Conservation (phyloP, 805 yeast species). For the Suhomyces vadensis region DNA sequence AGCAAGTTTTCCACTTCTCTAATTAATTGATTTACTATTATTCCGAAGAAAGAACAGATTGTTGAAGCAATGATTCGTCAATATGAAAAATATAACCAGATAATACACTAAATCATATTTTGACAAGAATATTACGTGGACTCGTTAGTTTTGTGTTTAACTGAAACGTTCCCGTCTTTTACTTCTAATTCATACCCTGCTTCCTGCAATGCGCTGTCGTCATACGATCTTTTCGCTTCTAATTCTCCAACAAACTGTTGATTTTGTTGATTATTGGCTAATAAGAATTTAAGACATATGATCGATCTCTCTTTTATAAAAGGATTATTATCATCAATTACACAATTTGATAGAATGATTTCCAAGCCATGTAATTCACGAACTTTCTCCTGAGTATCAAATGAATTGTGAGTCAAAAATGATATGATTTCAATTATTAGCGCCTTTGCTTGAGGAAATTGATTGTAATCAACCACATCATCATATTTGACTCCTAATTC, state of each 20-base stretch:
- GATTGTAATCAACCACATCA: slow-evolving; percentile 20
- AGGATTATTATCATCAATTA: slow-evolving; percentile 86
- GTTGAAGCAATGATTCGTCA: too few species aligned
- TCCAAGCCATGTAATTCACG: slow-evolving; percentile 69
- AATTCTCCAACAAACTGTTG: slow-evolving; percentile 74
- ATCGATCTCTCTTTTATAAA: slow-evolving; percentile 83
- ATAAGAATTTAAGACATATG: slow-evolving; percentile 68
- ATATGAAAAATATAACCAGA: slow-evolving; percentile 9
- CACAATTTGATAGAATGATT: slow-evolving; percentile 73
- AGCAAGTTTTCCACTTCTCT: too few species aligned
- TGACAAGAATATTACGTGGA: not conserved
- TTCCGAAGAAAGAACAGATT: too few species aligned
- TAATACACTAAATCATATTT: not conserved
- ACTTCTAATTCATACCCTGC: slow-evolving; percentile 80
- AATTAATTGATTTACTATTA: too few species aligned
- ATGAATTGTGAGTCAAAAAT: slow-evolving; percentile 51
- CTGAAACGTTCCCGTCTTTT: slow-evolving; percentile 64
- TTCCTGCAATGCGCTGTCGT: slow-evolving; percentile 54
- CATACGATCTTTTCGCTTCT: slow-evolving; percentile 71
- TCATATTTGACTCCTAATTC: slow-evolving; percentile 16
- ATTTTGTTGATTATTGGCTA: slow-evolving; percentile 64
- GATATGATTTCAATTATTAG: slow-evolving; percentile 67
- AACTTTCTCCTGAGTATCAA: slow-evolving; percentile 63
- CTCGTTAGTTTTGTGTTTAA: slow-evolving; percentile 36
- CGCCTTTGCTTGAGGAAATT: slow-evolving; percentile 60